Evolutionary conservation across 768 basidiomycete species (phyloP).

Genomic region (Boletus coccyginus): DNA sequence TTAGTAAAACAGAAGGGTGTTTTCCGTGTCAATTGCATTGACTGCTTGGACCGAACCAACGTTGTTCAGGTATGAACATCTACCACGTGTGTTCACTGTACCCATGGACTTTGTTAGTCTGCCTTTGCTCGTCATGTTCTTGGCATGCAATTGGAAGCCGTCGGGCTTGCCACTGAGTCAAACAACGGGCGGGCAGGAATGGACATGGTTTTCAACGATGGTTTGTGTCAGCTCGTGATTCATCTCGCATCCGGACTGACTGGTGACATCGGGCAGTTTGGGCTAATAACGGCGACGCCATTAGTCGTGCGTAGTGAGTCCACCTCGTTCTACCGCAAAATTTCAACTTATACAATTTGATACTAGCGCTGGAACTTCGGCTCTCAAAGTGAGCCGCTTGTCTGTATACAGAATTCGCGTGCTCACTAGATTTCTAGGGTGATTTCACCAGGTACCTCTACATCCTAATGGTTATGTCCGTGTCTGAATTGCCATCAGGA

Average conservation of each 20-base stretch:
- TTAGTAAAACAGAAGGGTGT: conserved; percentile 83
- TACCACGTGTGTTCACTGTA: not conserved
- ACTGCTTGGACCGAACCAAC: conserved; percentile 93
- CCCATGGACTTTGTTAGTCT: conserved; percentile 49
- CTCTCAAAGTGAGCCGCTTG: conserved; percentile 69
- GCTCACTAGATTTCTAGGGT: conserved; percentile 44
- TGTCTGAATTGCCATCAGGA: conserved; percentile 44
- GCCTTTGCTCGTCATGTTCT: conserved; percentile 88
- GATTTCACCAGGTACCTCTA: conserved; percentile 75
- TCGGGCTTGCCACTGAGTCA: conserved; percentile 60
- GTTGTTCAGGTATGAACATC: conserved; percentile 70
- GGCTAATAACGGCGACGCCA: conserved; percentile 98
- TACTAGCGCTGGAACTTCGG: conserved; percentile 89
- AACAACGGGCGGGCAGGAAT: conserved; percentile 55
- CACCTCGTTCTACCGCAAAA: not conserved
- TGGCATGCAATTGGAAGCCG: conserved; percentile 66
- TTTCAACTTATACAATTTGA: conserved; percentile 13
- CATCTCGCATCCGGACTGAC: not conserved
- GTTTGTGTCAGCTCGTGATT: conserved; percentile 35
- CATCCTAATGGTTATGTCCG: not conserved
- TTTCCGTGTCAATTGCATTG: conserved; percentile 93
- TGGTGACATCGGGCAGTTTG: conserved; percentile 55
- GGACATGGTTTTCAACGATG: conserved; percentile 78
- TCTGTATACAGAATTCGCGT: not conserved
- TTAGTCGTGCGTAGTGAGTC: conserved; percentile 82